Base-by-base conservation (phyloP, 176 grass and related monocot genomes). In the Oryza meyeriana region DNA sequence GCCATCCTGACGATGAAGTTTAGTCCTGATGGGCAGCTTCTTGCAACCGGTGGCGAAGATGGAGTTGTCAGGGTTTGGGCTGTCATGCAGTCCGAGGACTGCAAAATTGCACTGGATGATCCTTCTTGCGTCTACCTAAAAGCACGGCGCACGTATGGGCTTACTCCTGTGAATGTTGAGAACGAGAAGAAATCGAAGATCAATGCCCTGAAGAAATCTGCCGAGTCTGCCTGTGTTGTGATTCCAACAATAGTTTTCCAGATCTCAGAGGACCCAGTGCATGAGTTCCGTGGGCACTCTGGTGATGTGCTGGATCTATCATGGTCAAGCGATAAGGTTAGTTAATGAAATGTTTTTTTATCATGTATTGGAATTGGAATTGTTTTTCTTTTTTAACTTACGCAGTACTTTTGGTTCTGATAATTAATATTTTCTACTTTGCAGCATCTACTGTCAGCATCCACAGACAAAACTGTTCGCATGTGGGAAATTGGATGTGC, bases 1-100 rank as follows among this genome's bases (percentile, higher is more conserved):
- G 89, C 91, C 75, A 96, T 99, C 64, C 66, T 92, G 74, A 92
- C 87, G 45, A 91, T 99, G 80, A 95, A 90, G 64, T 99, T 99
- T 85, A 99, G 93, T 73, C 91, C 93, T 12, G 85, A 96, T 72
- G 97, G 97, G 25, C 87, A 80, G 72, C 85, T 90, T 71, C 89
- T 99, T 26, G 97, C 97, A 6, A 99, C 3, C 72, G 87, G 97
- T 1, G 97, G 97, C 2, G 85, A 93, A 84, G 97, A 99, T 75
- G 93, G 93, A 76, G 61, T 99, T 40, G 82, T 99, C 20, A 81
- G 87, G 74, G 84, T 96, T 48, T 99, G 97, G 97, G 45, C 40
- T 81, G 85, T 99, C 10, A 80, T 65, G 18, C 80, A 91, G 68
- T 94, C 74, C 41, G 81, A 84, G 48, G 82, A 73, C 83, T 79